These are phyloP conservation scores for Celoporthe dispersa DNA, from an alignment of 2,329 filamentous ascomycete species.

Conservation along the genomic window DNA sequence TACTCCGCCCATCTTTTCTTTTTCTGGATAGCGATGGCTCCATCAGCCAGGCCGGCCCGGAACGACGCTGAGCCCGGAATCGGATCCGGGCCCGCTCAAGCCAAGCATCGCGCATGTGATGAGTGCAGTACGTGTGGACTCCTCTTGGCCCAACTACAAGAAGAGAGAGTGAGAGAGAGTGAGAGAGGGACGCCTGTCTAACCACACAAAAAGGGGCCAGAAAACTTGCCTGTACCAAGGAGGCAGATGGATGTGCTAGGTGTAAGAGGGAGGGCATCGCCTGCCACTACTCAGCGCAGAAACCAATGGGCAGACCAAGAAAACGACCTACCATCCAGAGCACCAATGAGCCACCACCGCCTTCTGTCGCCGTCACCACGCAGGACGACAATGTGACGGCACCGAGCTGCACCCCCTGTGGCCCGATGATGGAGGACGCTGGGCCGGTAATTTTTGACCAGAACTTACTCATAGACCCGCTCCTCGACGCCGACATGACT, in stretches of 20 bases:
- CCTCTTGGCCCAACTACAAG: background rate
- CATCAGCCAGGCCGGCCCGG: conserved; percentile 8
- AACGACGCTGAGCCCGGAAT: background rate
- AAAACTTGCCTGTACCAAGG: conserved; percentile 69
- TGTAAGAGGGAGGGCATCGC: conserved; percentile 60
- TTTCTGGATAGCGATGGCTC: background rate
- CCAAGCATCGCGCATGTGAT: conserved; percentile 66
- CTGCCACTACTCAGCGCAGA: conserved; percentile 68
- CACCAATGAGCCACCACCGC: conserved; percentile 10
- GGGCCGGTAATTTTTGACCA: conserved; percentile 39
- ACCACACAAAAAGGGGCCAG: conserved; percentile 52
- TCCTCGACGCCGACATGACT: conserved; percentile 36
- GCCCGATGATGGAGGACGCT: background rate
- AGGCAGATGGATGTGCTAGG: conserved; percentile 61
- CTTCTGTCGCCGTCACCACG: background rate
- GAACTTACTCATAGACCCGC: conserved; percentile 35
- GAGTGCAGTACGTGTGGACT: conserved; percentile 63
- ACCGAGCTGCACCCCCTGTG: background rate
- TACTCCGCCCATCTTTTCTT: background rate
- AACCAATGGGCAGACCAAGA: conserved; percentile 68
- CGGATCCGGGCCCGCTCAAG: background rate
- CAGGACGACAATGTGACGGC: background rate
- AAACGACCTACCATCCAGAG: conserved; percentile 54
- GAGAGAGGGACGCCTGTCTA: background rate
- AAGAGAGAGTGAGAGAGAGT: background rate